Evolutionary conservation across 2,329 filamentous ascomycete genomes (phyloP).

Genomic region (Neoascochyta sp.): DNA sequence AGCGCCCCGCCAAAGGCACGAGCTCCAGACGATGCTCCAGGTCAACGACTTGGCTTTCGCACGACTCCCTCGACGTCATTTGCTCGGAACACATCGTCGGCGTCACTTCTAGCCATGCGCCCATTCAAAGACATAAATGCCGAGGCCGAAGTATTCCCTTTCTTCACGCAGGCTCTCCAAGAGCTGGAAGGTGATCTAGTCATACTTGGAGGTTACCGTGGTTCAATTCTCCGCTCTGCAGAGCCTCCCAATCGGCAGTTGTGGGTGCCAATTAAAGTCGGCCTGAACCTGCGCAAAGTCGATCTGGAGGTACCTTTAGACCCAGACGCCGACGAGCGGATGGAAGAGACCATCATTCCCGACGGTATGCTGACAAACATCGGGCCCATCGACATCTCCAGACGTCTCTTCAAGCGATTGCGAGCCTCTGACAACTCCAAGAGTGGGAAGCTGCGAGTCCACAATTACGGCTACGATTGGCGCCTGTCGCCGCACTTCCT

Average conservation of each 20-base stretch:
- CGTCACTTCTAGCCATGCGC: slow-evolving; percentile 12
- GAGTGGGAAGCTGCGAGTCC: slow-evolving; percentile 68
- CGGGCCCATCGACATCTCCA: slow-evolving; percentile 85
- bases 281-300: slow-evolving; percentile 84
- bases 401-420: slow-evolving; percentile 73
- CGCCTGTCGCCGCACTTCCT: slow-evolving; percentile 75
- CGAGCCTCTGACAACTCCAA: slow-evolving; percentile 69
- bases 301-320: slow-evolving; percentile 83
- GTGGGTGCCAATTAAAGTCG: slow-evolving; percentile 92
- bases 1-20: slow-evolving; percentile 10
- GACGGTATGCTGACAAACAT: slow-evolving; percentile 89
- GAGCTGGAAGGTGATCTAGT: slow-evolving; percentile 79
- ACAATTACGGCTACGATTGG: slow-evolving; percentile 96
- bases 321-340: slow-evolving; percentile 75
- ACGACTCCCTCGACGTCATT: slow-evolving; percentile 12
- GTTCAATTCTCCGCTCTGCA: slow-evolving; percentile 81
- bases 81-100: slow-evolving; percentile 12
- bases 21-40: slow-evolving; percentile 10
- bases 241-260: slow-evolving; percentile 79
- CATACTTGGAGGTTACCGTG: slow-evolving; percentile 83
- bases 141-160: slow-evolving; percentile 44
- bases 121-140: slow-evolving; percentile 13
- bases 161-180: slow-evolving; percentile 58
- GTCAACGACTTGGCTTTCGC: slow-evolving; percentile 17
- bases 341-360: slow-evolving; percentile 78